A percentile compares a stretch with the other conserved stretches of the same genome.
These are phyloP conservation scores for Kwoniella heveanensis DNA, from an alignment of 768 basidiomycete genomes.

Conservation along the genomic window DNA sequence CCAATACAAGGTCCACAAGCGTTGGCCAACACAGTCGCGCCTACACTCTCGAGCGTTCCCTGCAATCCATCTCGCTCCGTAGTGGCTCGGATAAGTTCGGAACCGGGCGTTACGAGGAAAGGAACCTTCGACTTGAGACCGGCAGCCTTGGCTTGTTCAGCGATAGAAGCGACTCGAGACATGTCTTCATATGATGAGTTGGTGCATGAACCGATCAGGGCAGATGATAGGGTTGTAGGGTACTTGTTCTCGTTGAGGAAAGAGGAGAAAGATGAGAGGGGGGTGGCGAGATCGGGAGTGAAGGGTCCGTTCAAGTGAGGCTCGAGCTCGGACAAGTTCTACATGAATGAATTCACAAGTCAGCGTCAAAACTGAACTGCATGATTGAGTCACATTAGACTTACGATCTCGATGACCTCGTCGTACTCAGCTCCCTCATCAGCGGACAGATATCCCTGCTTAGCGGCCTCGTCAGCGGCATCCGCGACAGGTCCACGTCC, in stretches of 20 bases:
- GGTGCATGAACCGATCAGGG: conserved; percentile 97
- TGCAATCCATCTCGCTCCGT: conserved; percentile 94
- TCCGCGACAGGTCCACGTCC: conserved; percentile 80
- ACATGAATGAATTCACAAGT: not conserved
- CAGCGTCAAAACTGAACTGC: no score
- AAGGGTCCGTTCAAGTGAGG: conserved; percentile 96
- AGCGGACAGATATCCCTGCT: conserved; percentile 73
- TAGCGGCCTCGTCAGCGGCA: conserved; percentile 82
- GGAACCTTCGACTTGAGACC: conserved; percentile 71
- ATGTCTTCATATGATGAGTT: conserved; percentile 90
- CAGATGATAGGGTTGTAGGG: conserved; percentile 84
- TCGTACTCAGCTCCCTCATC: conserved; percentile 92
- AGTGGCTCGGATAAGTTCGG: conserved; percentile 92
- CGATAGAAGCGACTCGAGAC: conserved; percentile 90
- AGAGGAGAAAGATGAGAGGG: conserved; percentile 80
- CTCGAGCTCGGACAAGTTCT: conserved; percentile 87
- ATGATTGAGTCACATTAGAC: no score
- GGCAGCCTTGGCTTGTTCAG: conserved; percentile 79
- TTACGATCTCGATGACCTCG: conserved; percentile 87
- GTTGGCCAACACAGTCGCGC: conserved; percentile 93
- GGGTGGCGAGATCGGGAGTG: conserved; percentile 94
- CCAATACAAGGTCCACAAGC: conserved; percentile 99
- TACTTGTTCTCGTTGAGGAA: conserved; percentile 83
- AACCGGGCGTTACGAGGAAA: conserved; percentile 59
- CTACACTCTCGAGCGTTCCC: conserved; percentile 75